Evolutionary conservation across 192 early-diverging fungal species (phyloP), one percentile per base, ranked within the genome.

Genomic region (Backusella westeae): DNA sequence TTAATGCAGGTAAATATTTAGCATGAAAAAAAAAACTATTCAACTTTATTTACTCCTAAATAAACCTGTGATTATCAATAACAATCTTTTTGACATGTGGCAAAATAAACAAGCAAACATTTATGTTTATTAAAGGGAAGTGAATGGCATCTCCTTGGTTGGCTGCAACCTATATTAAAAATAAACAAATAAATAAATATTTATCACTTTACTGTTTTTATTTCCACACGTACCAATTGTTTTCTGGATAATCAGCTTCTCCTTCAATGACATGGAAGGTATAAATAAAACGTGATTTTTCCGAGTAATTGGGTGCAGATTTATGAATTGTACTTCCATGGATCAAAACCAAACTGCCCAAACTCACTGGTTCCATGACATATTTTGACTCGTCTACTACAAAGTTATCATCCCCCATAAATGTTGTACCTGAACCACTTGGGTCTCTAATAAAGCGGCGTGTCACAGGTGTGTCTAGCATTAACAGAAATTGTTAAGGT

Each of bases 251-350:
- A 19, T 81, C 53, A 8, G 85, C 86, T 1, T 78, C 52, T 6
- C 94, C 94, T 49, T 98, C 97, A 79, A 98, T 92, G 23, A 92
- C 87, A 81, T 98, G 97, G 88, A 98, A 98, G 0, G 97, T 98
- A 81, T 98, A 98, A 65, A 97, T 96, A 82, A 88, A 96, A 6
- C 97, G 91, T 38, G 92, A 93, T 76, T 91, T 89, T 42, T 83
- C 77, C 32, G 93, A 95, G 15, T 75, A 73, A 80, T 98, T 98
- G 67, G 89, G 92, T 35, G 90, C 89, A 5, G 94, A 96, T 80
- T 91, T 90, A 79, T 97, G 97, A 52, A 94, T 74, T 6, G 96
- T 91, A 10, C 89, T 89, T 1, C 97, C 97, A 72, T 98, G 94
- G 73, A 98, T 95, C 35, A 98, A 84, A 15, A 98, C 97, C 26